Evolutionary conservation across 208 protist genomes (phyloP).

Genomic region (Leishmania aethiopica): DNA sequence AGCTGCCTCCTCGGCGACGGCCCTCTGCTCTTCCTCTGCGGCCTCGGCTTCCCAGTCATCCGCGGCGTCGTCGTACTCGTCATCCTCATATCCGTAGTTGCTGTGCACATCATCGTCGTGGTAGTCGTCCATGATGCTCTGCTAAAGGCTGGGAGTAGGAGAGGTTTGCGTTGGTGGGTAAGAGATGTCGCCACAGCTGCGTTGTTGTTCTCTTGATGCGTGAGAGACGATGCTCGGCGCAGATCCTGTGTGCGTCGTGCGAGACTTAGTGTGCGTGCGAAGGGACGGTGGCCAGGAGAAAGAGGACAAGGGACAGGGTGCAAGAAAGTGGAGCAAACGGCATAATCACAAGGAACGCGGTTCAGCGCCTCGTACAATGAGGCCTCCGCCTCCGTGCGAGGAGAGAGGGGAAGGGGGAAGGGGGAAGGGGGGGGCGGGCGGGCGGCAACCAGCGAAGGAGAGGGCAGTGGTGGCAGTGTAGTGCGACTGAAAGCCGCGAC

Average conservation of each 20-base stretch:
- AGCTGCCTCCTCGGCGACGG: slow-evolving; percentile 51
- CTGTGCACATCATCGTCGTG: slow-evolving; percentile 48
- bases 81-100: slow-evolving; percentile 40
- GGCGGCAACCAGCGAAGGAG: background rate
- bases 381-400: background rate
- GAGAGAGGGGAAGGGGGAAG: background rate
- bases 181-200: background rate
- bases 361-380: background rate
- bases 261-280: background rate
- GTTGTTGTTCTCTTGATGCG: background rate
- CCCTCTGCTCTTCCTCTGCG: slow-evolving; percentile 59
- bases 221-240: background rate
- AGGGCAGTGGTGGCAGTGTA: background rate
- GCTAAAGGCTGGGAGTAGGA: slow-evolving; percentile 8
- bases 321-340: background rate
- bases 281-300: background rate
- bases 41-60: slow-evolving; percentile 89
- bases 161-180: background rate
- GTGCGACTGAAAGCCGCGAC: background rate
- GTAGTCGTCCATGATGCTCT: slow-evolving; percentile 18
- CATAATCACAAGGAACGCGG: background rate
- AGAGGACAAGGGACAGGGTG: background rate
- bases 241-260: background rate
- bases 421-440: no score
- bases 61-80: slow-evolving; percentile 78